Percentiles rank a stretch among this genome's conserved stretches.
Conservation (phyloP, 2,329 filamentous ascomycete species). For the Macrophomina pseudophaseolina region DNA sequence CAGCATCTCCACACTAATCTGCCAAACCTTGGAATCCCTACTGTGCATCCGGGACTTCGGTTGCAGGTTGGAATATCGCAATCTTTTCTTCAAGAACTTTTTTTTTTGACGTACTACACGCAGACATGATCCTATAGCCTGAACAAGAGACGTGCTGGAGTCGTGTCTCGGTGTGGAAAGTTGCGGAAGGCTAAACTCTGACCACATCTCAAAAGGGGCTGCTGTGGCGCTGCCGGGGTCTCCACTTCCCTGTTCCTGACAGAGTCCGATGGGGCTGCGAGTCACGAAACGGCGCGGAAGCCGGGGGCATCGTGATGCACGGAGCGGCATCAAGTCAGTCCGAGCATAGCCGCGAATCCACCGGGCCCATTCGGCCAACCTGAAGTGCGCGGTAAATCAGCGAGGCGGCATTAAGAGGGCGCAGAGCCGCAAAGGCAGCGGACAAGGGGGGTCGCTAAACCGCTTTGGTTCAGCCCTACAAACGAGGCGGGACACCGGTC, state of each 20-base stretch:
- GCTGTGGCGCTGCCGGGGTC: constrained; percentile 8
- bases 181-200: constrained; percentile 5
- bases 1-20: constrained; percentile 13
- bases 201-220: constrained; percentile 10
- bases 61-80: constrained; percentile 9
- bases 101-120: not conserved
- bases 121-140: not conserved
- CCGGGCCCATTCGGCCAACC: not conserved
- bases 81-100: not conserved
- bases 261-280: not conserved
- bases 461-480: constrained; percentile 14
- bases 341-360: constrained; percentile 2
- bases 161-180: not conserved
- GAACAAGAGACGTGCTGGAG: not conserved
- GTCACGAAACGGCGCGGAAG: not conserved
- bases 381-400: constrained; percentile 4
- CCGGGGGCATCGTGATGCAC: not conserved
- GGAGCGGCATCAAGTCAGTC: not conserved
- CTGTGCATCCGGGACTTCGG: constrained; percentile 2
- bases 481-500: not conserved
- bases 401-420: not conserved
- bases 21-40: constrained; percentile 5
- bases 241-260: constrained; percentile 13
- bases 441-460: not conserved
- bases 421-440: not conserved